Conservation (phyloP, 176 grass and related monocot genomes). For the Paspalum vaginatum region DNA sequence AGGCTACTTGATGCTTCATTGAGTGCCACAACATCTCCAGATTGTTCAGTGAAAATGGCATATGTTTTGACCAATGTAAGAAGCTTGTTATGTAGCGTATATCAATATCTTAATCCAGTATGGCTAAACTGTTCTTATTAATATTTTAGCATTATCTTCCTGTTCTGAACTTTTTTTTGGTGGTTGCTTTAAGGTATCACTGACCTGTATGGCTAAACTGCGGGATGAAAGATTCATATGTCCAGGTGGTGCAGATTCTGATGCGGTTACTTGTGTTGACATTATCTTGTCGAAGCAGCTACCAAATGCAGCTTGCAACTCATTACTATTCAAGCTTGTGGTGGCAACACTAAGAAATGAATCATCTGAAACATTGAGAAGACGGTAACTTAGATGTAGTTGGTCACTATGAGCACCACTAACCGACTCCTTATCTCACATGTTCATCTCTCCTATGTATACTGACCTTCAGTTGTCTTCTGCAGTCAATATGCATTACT, state of each 20-base stretch:
- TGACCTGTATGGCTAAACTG: constrained; percentile 98
- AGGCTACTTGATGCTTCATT: constrained; percentile 93
- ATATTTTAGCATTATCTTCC: background rate
- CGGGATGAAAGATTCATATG: constrained; percentile 93
- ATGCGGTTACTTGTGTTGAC: constrained; percentile 80
- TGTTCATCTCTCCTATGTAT: constrained; percentile 6
- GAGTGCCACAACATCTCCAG: constrained; percentile 83
- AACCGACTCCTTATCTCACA: constrained; percentile 22
- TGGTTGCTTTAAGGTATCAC: constrained; percentile 64
- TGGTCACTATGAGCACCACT: constrained; percentile 15
- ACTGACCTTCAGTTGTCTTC: constrained; percentile 34
- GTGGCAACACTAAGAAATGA: constrained; percentile 80
- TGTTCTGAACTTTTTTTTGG: constrained; percentile 27
- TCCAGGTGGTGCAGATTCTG: constrained; percentile 75
- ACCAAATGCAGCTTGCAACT: constrained; percentile 82
- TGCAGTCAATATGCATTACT: constrained; percentile 96
- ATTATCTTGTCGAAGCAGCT: constrained; percentile 84
- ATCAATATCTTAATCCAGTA: no score
- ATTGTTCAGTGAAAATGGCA: constrained; percentile 96
- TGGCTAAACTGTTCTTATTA: no score
- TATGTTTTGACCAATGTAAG: constrained; percentile 88
- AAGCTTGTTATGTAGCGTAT: constrained; percentile 12
- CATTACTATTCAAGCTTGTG: constrained; percentile 88
- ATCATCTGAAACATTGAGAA: constrained; percentile 94
- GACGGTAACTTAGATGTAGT: constrained; percentile 62